Evolutionary conservation across 2,329 filamentous ascomycete species (phyloP).

Genomic region (Malbranchea cinnamomea): DNA sequence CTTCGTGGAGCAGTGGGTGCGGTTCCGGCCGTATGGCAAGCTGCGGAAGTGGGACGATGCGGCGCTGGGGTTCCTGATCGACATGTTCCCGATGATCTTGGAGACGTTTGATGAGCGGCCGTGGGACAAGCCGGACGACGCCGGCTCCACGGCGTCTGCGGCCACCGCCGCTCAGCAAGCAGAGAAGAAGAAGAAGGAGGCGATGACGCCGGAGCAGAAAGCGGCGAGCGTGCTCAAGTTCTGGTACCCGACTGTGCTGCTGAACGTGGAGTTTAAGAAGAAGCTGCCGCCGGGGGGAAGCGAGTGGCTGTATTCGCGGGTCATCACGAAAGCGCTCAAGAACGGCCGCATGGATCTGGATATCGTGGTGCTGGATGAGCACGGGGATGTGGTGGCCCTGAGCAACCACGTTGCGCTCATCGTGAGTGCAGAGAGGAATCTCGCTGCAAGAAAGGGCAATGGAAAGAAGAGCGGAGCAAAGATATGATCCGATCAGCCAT

Average conservation of each 20-base stretch:
- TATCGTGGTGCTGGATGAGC: constrained; percentile 48
- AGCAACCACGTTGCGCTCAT: constrained; percentile 54
- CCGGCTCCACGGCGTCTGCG: too few relatives aligned
- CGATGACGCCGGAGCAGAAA: constrained; percentile 12
- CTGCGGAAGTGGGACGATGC: constrained; percentile 46
- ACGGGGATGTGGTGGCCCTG: constrained; percentile 50
- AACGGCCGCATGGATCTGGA: constrained; percentile 65
- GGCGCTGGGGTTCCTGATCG: constrained; percentile 49
- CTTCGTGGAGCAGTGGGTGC: constrained; percentile 51
- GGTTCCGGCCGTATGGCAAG: constrained; percentile 33
- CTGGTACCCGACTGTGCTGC: constrained; percentile 63
- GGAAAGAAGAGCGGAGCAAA: too few relatives aligned
- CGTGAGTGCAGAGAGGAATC: constrained; percentile 48
- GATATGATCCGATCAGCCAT: too few relatives aligned
- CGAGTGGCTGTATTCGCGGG: constrained; percentile 56
- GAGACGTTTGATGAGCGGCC: constrained; percentile 30
- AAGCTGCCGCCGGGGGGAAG: constrained; percentile 50
- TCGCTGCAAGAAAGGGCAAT: constrained; percentile 29
- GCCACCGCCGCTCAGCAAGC: neutral
- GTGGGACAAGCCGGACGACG: too few relatives aligned
- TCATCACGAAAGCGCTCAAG: constrained; percentile 49
- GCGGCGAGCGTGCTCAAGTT: constrained; percentile 27
- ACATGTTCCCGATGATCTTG: constrained; percentile 54
- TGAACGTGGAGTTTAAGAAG: constrained; percentile 69
- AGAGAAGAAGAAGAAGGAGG: constrained; percentile 16